A percentile compares a stretch with the other conserved stretches of the same genome.
Conservation (phyloP, 2,329 filamentous ascomycete genomes). For the Metarhizium sp. region DNA sequence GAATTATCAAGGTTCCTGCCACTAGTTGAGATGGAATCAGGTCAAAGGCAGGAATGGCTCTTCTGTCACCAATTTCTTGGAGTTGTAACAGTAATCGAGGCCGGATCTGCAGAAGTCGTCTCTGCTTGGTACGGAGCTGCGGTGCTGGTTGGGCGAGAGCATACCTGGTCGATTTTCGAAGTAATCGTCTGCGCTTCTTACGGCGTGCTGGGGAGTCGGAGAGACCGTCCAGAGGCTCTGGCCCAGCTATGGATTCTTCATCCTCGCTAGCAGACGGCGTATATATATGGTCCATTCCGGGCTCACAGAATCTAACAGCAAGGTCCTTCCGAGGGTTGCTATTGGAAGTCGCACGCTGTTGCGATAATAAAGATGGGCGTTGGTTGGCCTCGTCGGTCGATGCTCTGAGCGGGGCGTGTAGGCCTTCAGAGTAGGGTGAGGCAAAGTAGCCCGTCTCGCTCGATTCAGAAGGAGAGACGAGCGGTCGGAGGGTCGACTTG, state of each 20-base stretch:
- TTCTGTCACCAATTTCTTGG: constrained; percentile 52
- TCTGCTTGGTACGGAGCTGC: constrained; percentile 47
- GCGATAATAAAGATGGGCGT: constrained; percentile 6
- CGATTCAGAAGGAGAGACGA: constrained; percentile 15
- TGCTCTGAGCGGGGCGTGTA: background rate
- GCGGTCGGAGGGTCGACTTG: constrained; percentile 30
- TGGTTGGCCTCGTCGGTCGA: constrained; percentile 2
- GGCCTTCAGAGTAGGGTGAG: background rate
- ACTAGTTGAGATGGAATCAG: constrained; percentile 61
- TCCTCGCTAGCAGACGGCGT: constrained; percentile 35
- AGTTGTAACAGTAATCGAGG: constrained; percentile 64
- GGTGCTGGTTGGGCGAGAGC: constrained; percentile 60
- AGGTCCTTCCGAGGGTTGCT: constrained; percentile 29
- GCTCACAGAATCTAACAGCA: constrained; percentile 36
- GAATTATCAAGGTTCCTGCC: constrained; percentile 44
- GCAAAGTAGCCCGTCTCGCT: constrained; percentile 11
- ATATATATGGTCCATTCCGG: constrained; percentile 19
- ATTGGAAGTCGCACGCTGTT: constrained; percentile 27
- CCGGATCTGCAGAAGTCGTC: constrained; percentile 56
- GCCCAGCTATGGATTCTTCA: constrained; percentile 31
- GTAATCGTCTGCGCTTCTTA: constrained; percentile 33
- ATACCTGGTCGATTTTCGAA: constrained; percentile 52
- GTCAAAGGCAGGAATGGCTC: constrained; percentile 61
- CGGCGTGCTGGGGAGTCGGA: constrained; percentile 28
- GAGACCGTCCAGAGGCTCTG: constrained; percentile 37